Evolutionary conservation across 2,329 filamentous ascomycete genomes (phyloP).

Genomic region (Ceratocystis variospora): DNA sequence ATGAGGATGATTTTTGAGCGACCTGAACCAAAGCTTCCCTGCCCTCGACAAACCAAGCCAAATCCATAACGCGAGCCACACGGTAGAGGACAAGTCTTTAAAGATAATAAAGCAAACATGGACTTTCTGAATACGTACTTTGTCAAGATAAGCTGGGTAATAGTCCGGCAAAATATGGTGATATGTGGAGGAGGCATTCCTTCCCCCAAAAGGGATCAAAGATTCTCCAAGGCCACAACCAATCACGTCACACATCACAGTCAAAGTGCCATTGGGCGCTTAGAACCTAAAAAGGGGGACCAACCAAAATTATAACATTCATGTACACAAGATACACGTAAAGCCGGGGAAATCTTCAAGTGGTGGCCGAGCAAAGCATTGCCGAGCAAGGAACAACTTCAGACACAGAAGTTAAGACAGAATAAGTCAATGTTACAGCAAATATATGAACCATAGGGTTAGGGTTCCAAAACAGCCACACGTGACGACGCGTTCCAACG

Average conservation of each 20-base stretch:
- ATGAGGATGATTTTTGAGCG: too few species aligned
- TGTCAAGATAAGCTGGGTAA: not conserved
- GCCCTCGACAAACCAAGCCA: not conserved
- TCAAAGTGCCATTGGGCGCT: conserved; percentile 1
- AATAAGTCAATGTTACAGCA: too few species aligned
- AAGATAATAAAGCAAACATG: not conserved
- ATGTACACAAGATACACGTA: not conserved
- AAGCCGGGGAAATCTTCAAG: not conserved
- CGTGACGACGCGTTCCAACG: not conserved
- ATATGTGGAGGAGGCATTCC: not conserved
- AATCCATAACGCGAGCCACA: not conserved
- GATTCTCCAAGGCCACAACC: not conserved
- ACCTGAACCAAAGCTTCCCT: not conserved
- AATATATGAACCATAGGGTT: not conserved
- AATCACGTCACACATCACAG: not conserved
- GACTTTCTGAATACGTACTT: not conserved
- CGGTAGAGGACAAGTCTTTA: not conserved
- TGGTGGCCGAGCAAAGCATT: not conserved
- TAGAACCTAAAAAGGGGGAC: not conserved
- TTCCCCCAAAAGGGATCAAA: not conserved
- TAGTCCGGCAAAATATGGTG: not conserved
- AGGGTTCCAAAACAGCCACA: not conserved
- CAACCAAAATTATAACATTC: too few species aligned
- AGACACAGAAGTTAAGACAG: too few species aligned
- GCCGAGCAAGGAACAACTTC: not conserved